Base-by-base conservation (phyloP, 2,329 filamentous ascomycete genomes). In the Neurospora sp. region DNA sequence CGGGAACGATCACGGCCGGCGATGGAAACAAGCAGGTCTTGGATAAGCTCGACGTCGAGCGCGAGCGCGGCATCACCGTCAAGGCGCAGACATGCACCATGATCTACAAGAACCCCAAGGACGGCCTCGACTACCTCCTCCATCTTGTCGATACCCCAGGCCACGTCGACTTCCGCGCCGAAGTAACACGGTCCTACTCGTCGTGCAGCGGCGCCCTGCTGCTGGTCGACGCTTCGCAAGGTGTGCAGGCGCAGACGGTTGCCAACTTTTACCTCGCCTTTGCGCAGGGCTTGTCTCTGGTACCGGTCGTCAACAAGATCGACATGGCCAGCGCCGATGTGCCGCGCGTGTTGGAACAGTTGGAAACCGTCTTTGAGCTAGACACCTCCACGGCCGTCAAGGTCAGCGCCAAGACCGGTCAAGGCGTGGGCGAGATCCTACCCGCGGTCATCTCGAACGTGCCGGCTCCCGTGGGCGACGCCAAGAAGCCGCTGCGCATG, bases 191-290 rank as follows among this genome's bases (percentile, higher is more conserved):
- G 67, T 97, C 93, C 73, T 99, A 99, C 83, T 95, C 95, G 68
- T 97, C 93, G 77, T 99, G 96, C 79, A 95, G 94, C 73, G 96
- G 96, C 68, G 95, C 96, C 0, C 80, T 99, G 71, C 85, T 99
- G 68, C 87, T 99, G 1, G 95, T 99, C 2, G 96, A 99, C 84
- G 96, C 95, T 8, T 97, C 92, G 75, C 96, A 99, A 81, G 96
- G 96, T 66, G 90, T 99, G 2, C 96, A 99, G 82, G 96, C 96
- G 5, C 96, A 99, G 83, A 99, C 96, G 0, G 96, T 99, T 9
- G 96, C 96, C 72, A 99, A 99, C 80, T 99, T 99, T 82, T 97
- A 98, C 79, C 88, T 98, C 33, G 96, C 96, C 8, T 99, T 99
- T 80, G 90, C 95, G 1, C 93, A 98, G 79, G 93, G 93, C 17